Evolutionary conservation across 495 filamentous ascomycete genomes (phyloP), one percentile per base, ranked within the genome.

Genomic region (Annulohypoxylon maeteangense): DNA sequence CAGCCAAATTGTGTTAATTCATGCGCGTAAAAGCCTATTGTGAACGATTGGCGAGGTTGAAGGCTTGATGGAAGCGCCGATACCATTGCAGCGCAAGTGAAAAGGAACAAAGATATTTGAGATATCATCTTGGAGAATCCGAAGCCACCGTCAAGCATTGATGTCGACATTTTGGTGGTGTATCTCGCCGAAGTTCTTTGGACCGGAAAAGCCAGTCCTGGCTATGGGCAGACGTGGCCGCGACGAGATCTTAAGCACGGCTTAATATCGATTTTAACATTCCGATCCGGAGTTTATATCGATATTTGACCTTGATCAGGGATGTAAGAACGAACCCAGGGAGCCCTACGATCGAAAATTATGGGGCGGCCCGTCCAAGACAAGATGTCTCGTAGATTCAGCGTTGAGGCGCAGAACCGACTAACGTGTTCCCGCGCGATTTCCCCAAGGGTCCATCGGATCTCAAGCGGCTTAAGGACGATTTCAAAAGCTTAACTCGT

Each of bases 1-100:
- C 83, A 86, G n/a, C 75, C 75, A 32, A 75, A 80, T 8, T 74
- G 56, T 11, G 77, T 74, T 40, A 85, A 74, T 38, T 86, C 84
- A 44, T 82, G 81, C 18, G 77, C 71, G 70, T 74, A 78, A 45
- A 63, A 76, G 0, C 74, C 70, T 1, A 68, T 12, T 7, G 74
- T 71, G 70, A 70, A 78, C 22, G 67, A 38, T 53, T 78, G 75
- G n/a, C 75, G 74, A 42, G 62, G 36, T 42, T 65, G 48, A 7
- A 63, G 31, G 31, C 60, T n/a, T 38, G 73, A 22, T 8, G 71
- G 68, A 5, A 71, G 45, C 62, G 74, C 55, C n/a, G 58, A 62
- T n/a, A 44, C 71, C 7, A 45, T 48, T 10, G 67, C 67, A 29
- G 56, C 14, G 32, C 67, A 54, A 7, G 70, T 36, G 6, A 63